Base-by-base conservation (phyloP, 345 rosid genomes). In the Populus simonii region DNA sequence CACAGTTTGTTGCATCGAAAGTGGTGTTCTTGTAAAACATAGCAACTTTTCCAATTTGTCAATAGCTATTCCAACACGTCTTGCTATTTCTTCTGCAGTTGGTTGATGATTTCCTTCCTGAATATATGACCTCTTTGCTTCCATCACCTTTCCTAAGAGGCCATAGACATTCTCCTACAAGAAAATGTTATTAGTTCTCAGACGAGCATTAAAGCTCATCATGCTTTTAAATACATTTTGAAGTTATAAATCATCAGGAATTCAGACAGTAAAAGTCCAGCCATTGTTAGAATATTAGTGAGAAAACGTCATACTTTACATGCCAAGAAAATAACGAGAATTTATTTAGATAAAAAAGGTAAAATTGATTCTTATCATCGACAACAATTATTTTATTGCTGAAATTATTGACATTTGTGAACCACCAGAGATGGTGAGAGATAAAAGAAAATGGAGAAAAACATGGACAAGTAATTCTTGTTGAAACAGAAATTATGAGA, bases 1-100 rank as follows among this genome's bases (percentile, higher is more conserved):
- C 70, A 93, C 88, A 68, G 91, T 81, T 45, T 86, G 91, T 81
- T 94, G 94, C 87, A 92, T 74, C 39, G 98, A 94, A 29, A 86
- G 78, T 35, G 98, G 97, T 61, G 73, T 80, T 86, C 92, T 90
- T 72, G 98, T 78, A 31, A 80, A 53, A 38, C 68, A 79, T 12
- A 86, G 76, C 75, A 94, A 81, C 53, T 78, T 90, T 71, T 88
- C 90, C 75, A 94, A 80, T 83, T 82, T 90, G 23, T 82, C 88
- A 62, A 85, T 88, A 8, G 97, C 81, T 49, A 92, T 87, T 25
- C 97, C 97, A 63, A 84, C 91, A 70, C 90, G 91, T 49, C 85
- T 77, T 11, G 98, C 98, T 31, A 92, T 16, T 75, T 89, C 79
- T 67, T 94, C 95, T 81, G 86, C 89, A 47, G 86, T 81, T 53